A percentile compares a stretch with the other conserved stretches of the same genome.
These are phyloP conservation scores for Cucurbita pepo DNA, from an alignment of 306 rosid genomes.

Conservation along the genomic window DNA sequence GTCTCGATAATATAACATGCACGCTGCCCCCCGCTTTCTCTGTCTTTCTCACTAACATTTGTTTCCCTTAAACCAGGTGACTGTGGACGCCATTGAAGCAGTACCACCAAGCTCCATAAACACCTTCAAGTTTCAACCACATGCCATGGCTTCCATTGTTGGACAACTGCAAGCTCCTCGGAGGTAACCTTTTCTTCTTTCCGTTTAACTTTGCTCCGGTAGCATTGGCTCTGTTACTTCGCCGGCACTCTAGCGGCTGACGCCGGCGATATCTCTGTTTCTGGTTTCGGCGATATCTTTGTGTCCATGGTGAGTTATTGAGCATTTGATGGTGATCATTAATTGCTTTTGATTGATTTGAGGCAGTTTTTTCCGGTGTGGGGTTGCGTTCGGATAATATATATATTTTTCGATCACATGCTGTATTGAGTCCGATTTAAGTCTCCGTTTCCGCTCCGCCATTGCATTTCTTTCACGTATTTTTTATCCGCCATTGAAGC, in stretches of 20 bases:
- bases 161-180: background rate
- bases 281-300: background rate
- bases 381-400: background rate
- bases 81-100: background rate
- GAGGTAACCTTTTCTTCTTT: background rate
- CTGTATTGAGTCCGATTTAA: slow-evolving; percentile 46
- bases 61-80: background rate
- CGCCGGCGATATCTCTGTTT: background rate
- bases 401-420: slow-evolving; percentile 41
- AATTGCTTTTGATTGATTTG: slow-evolving; percentile 3
- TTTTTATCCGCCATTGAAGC: background rate
- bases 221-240: background rate
- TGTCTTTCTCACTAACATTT: background rate
- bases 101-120: background rate
- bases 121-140: background rate
- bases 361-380: slow-evolving; percentile 4
- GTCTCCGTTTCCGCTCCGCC: slow-evolving; percentile 17
- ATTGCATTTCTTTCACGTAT: too few species aligned
- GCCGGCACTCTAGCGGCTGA: background rate
- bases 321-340: background rate
- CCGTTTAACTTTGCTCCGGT: background rate
- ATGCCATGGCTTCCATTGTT: background rate
- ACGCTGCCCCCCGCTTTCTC: background rate
- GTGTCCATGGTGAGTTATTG: background rate
- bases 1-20: background rate